Evolutionary conservation across 305 asterid species (phyloP), one percentile per base, ranked within the genome.

Genomic region (Ilex paraguariensis): DNA sequence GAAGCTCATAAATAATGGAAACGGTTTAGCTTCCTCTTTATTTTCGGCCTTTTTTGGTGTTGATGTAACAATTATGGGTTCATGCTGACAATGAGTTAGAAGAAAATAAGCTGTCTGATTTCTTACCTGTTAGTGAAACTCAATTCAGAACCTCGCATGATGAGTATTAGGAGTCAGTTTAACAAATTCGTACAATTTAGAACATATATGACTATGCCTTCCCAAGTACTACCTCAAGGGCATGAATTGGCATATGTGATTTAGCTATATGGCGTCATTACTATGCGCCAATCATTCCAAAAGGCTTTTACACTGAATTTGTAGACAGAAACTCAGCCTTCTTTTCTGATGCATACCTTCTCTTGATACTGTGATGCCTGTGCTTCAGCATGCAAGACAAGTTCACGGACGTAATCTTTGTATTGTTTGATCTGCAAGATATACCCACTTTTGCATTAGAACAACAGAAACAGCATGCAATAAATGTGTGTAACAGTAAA

Each of bases 311-410:
- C 28, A 21, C 2, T 21, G 28, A 21, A 21, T 21, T 21, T 21
- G 28, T 21, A 21, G 28, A 21, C 28, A 21, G 28, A 21, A 21
- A 21, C 28, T 21, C 28, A 21, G 28, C 28, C 28, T 21, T 1
- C 28, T 21, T 21, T 21, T 21, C 28, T 21, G 28, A 21, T 21
- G 28, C 28, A 2, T 79, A 91, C 97, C 97, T 80, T 88, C 61
- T 86, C 81, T 72, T 91, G 95, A 76, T 86, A 91, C 73, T 86
- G 96, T 44, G 83, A 77, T 70, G 97, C 86, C 73, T 91, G 97
- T 60, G 97, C 95, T 77, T 91, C 95, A 71, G 94, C 83, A 62
- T 87, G 97, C 86, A 88, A 62, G 60, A 86, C 73, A 64, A 88
- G 77, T 80, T 88, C 97, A 67, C 95, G 76, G 64, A 84, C 76